Base-by-base conservation (phyloP, 2,329 filamentous ascomycete genomes). In the Xylariaceae sp. region DNA sequence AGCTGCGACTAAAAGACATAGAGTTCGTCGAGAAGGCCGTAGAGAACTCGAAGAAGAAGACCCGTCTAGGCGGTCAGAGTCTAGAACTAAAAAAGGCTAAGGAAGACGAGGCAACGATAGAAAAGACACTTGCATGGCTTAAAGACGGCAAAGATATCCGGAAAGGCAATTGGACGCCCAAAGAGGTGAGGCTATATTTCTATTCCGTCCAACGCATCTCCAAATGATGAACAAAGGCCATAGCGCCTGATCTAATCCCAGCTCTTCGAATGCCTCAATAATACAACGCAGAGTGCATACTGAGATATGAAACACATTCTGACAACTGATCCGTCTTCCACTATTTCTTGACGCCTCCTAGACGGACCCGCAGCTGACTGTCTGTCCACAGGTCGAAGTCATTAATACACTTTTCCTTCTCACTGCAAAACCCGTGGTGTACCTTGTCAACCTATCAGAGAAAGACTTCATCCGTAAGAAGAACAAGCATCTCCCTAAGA, bases 181-280 rank as follows among this genome's bases (percentile, higher is more conserved):
- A 98, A 80, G 95, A 99, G 90, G 95, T 98, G 89, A 77, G 89
- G 75, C 54, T 54, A 56, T 59, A 62, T 52, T 66, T 63, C 56
- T 49, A 65, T 59, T 40, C 44, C 43, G 40, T 23, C 43, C 20
- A 42, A 7, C 48, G 9, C 46, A 19, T 21, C 48, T 37, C 52
- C 62, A 67, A 69, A 88, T 96, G 95, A 98, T 98, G 95, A 98
- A 88, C 89, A 96, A 96, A 89, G 95, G 92, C 91, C 87, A 84
- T 81, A 81, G 78, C 84, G 90, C 91, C 93, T 89, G 89, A 92
- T 83, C 81, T 90, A 93, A 96, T 91, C 95, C 95, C 95, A 99
- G 95, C 95, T 99, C 95, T 89, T 96, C 89, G 93, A 98, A 88
- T 86, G 84, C 85, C 89, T 90, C 87, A 83, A 78, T 79, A 76